These are phyloP conservation scores for Podosphaera aphanis DNA, from an alignment of 2,329 filamentous ascomycete species.

Conservation along the genomic window DNA sequence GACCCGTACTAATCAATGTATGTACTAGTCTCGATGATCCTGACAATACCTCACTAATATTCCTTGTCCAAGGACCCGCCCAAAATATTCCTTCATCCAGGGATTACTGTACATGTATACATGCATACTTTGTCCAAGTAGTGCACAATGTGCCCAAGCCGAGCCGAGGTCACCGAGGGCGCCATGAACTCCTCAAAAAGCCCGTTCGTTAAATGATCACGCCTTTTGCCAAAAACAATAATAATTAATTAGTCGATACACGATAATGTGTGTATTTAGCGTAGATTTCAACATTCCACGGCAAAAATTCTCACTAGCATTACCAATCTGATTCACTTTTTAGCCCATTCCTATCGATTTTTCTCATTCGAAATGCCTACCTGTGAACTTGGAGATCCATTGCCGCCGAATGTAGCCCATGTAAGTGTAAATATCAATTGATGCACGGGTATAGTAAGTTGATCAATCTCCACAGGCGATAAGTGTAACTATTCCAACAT, in stretches of 20 bases:
- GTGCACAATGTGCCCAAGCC: too few relatives aligned
- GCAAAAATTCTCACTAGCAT: background rate
- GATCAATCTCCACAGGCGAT: constrained; percentile 45
- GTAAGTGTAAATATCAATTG: constrained; percentile 9
- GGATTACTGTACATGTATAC: too few relatives aligned
- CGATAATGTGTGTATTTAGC: background rate
- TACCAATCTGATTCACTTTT: background rate
- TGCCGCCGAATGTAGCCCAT: constrained; percentile 16
- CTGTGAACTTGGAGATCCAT: constrained; percentile 16
- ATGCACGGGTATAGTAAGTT: constrained; percentile 1
- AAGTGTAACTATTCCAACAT: constrained; percentile 86
- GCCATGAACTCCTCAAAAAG: too few relatives aligned
- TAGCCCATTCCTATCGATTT: background rate
- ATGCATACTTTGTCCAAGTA: too few relatives aligned
- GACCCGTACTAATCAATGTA: too few relatives aligned
- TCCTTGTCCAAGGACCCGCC: too few relatives aligned
- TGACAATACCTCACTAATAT: too few relatives aligned
- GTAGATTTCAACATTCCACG: background rate
- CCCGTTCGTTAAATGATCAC: background rate
- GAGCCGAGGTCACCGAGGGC: too few relatives aligned
- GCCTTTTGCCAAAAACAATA: background rate
- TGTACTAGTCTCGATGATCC: too few relatives aligned
- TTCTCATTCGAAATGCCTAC: constrained; percentile 11
- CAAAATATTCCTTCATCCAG: too few relatives aligned
- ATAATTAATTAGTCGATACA: too few relatives aligned